These are phyloP conservation scores for Fusarium chaquense DNA, from an alignment of 2,329 filamentous ascomycete species.

Conservation along the genomic window DNA sequence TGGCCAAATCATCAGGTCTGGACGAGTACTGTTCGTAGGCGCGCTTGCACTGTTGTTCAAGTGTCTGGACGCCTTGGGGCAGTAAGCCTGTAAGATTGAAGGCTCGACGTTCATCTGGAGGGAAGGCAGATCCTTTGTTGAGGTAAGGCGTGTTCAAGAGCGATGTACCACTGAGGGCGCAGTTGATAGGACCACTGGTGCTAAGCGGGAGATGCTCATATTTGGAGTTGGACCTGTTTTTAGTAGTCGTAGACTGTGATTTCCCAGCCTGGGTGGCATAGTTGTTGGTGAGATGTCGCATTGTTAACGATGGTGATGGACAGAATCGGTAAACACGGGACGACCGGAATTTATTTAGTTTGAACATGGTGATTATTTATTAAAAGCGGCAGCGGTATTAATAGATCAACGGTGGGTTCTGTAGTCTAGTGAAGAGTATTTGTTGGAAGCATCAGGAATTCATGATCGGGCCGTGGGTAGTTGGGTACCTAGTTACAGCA, in stretches of 20 bases:
- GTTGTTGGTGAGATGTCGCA: conserved; percentile 7
- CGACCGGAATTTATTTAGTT: conserved; percentile 6
- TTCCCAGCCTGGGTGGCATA: conserved; percentile 29
- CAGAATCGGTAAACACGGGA: conserved; percentile 5
- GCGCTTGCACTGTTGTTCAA: conserved; percentile 80
- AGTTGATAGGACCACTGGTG: conserved; percentile 53
- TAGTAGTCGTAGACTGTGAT: conserved; percentile 38
- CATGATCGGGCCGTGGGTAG: background rate
- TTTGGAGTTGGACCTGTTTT: conserved; percentile 44
- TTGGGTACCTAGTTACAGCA: background rate
- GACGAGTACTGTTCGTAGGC: conserved; percentile 84
- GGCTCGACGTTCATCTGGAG: conserved; percentile 71
- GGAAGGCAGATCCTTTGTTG: conserved; percentile 88
- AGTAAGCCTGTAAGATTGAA: conserved; percentile 81
- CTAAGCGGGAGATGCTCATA: conserved; percentile 52
- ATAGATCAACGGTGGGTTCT: background rate
- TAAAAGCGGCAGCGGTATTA: background rate
- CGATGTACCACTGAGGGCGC: conserved; percentile 52
- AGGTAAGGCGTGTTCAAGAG: conserved; percentile 58
- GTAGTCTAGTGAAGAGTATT: background rate
- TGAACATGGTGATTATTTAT: conserved; percentile 20
- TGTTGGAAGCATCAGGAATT: conserved; percentile 4
- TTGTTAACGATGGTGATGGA: background rate
- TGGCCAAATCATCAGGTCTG: conserved; percentile 74
- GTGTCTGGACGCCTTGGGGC: conserved; percentile 76